phyloP scores from a whole-genome alignment of 2,329 filamentous ascomycete genomes.

The Botrytis deweyae region DNA sequence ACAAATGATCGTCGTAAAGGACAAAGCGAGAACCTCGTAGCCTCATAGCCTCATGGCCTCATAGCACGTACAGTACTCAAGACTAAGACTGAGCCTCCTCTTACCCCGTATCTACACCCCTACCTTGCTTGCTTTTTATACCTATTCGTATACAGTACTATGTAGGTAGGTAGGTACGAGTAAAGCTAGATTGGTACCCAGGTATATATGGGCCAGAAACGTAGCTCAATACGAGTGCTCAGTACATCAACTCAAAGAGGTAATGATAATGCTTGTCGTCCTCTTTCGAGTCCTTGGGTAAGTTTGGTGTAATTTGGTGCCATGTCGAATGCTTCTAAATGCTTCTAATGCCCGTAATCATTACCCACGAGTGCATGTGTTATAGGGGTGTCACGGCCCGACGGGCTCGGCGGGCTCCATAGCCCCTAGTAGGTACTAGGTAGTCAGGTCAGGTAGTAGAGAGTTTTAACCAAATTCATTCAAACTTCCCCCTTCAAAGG shows the following conservation, averaged over 20 bases:
- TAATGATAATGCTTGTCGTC: neutral
- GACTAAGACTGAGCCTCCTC: neutral
- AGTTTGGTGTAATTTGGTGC: neutral
- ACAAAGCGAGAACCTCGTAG: conserved; percentile 7
- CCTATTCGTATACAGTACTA: too few species aligned
- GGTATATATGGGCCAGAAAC: neutral
- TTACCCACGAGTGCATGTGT: neutral
- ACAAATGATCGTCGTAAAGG: neutral
- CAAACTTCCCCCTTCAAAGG: neutral
- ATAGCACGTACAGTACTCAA: neutral
- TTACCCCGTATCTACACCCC: neutral
- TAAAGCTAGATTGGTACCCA: neutral
- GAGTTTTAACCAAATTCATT: neutral
- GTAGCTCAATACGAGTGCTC: neutral
- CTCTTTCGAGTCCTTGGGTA: neutral
- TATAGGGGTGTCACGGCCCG: conserved; percentile 7
- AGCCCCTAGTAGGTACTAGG: too few species aligned
- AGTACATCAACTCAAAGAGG: neutral
- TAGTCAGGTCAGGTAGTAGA: neutral
- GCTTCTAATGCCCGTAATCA: conserved; percentile 16
- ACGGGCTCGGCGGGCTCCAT: neutral
- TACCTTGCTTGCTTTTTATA: neutral
- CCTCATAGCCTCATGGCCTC: neutral
- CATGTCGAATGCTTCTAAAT: conserved; percentile 3
- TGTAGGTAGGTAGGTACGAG: neutral